Evolutionary conservation across 345 rosid species (phyloP).

Genomic region (Eucalyptus sideroxylon): DNA sequence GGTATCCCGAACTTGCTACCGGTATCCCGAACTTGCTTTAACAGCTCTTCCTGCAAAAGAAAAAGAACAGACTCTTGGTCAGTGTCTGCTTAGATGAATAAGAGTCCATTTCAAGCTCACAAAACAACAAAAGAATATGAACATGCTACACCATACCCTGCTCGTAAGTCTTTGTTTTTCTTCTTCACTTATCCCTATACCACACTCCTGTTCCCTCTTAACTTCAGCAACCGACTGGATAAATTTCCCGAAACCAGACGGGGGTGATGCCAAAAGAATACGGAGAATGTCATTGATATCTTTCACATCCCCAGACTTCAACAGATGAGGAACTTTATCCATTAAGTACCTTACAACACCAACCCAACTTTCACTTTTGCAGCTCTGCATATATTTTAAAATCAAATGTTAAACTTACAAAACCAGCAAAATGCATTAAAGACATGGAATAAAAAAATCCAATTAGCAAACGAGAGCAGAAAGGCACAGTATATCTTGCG

Average conservation of each 20-base stretch:
- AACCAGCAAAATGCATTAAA: background rate
- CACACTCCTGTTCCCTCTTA: constrained; percentile 55
- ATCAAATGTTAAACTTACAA: background rate
- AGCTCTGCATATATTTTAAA: constrained; percentile 28
- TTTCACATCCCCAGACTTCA: constrained; percentile 46
- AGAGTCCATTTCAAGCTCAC: background rate
- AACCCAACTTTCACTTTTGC: constrained; percentile 67
- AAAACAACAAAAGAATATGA: background rate
- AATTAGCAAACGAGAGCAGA: background rate
- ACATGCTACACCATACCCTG: constrained; percentile 28
- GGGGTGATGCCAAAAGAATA: constrained; percentile 46
- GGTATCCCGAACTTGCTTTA: constrained; percentile 15
- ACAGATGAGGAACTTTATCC: constrained; percentile 68
- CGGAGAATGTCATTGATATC: constrained; percentile 29
- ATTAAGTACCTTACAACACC: constrained; percentile 51
- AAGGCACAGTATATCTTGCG: background rate
- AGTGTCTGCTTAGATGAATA: background rate
- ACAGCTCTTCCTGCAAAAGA: constrained; percentile 18
- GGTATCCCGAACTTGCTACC: no score
- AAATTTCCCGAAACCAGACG: constrained; percentile 56
- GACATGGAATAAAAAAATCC: background rate
- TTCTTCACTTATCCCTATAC: constrained; percentile 43
- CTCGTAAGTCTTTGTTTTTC: constrained; percentile 57
- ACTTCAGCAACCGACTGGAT: constrained; percentile 76
- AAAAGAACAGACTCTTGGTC: background rate